Conservation (phyloP, 176 grass and related monocot genomes). For the Rhipidocladum racemiflorum region DNA sequence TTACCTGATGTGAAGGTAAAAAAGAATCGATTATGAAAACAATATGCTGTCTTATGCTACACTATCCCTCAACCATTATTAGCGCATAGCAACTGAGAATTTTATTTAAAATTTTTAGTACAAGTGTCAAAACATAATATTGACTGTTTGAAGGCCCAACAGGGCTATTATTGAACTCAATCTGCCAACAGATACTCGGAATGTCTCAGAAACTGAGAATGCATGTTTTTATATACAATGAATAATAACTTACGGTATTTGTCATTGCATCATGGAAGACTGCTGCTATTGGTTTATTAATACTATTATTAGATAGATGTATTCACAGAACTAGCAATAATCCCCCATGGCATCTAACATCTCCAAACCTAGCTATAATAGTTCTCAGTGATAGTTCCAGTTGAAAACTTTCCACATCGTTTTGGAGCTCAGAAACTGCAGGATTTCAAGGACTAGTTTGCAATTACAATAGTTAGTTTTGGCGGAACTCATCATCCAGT, state of each 20-base stretch:
- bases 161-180: not conserved
- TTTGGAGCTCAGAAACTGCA: not conserved
- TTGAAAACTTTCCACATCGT: not conserved
- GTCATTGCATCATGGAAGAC: too few species aligned
- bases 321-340: too few species aligned
- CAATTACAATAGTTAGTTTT: conserved; percentile 1
- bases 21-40: conserved; percentile 1
- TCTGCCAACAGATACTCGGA: not conserved
- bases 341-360: not conserved
- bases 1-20: conserved; percentile 42
- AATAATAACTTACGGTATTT: not conserved
- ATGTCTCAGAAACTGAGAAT: not conserved
- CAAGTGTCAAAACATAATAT: conserved; percentile 2
- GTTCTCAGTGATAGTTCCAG: not conserved
- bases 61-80: not conserved
- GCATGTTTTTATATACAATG: not conserved
- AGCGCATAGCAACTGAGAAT: not conserved
- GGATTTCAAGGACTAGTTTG: conserved; percentile 3
- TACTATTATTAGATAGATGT: too few species aligned
- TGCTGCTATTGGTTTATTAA: too few species aligned
- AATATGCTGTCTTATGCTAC: not conserved
- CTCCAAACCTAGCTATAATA: not conserved
- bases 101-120: not conserved
- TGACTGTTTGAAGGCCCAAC: not conserved
- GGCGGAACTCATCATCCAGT: not conserved